These are phyloP conservation scores for Phanerochaete carnosa DNA, from an alignment of 768 basidiomycete species.

Conservation along the genomic window DNA sequence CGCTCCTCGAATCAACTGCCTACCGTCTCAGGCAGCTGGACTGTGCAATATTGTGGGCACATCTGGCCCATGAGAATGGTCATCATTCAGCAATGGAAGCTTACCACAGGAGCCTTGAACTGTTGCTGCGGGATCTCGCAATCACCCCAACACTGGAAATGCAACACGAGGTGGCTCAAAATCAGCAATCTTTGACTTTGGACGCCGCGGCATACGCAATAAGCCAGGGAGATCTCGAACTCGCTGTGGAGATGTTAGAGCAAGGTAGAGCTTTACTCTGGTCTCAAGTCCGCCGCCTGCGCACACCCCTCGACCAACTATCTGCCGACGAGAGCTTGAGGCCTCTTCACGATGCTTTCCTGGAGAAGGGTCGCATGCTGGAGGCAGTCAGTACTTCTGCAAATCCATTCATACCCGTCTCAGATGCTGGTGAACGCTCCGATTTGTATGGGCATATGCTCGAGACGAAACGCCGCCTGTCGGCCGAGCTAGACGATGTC, in stretches of 20 bases:
- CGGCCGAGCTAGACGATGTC: no score
- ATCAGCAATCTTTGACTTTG: neutral
- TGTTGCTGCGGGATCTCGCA: neutral
- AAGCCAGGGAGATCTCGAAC: neutral
- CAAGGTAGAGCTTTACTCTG: no score
- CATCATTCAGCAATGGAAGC: neutral
- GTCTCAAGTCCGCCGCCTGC: conserved; percentile 15
- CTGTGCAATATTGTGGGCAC: neutral
- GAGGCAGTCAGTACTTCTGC: neutral
- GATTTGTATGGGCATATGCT: neutral
- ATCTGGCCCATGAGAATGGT: neutral
- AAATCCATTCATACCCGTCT: neutral
- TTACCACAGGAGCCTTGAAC: neutral
- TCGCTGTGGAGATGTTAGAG: conserved; percentile 25
- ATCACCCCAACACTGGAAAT: neutral
- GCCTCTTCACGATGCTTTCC: neutral
- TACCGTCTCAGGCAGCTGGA: neutral
- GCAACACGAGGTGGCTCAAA: neutral
- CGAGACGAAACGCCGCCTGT: conserved; percentile 5
- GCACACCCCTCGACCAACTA: conserved; percentile 14
- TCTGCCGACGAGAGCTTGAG: neutral
- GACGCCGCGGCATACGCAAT: neutral
- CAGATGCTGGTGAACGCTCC: neutral
- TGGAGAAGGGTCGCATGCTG: neutral
- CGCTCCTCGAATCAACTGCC: no score